Evolutionary conservation across 305 asterid species (phyloP), one percentile per base, ranked within the genome.

Genomic region (Plantago lanceolata): DNA sequence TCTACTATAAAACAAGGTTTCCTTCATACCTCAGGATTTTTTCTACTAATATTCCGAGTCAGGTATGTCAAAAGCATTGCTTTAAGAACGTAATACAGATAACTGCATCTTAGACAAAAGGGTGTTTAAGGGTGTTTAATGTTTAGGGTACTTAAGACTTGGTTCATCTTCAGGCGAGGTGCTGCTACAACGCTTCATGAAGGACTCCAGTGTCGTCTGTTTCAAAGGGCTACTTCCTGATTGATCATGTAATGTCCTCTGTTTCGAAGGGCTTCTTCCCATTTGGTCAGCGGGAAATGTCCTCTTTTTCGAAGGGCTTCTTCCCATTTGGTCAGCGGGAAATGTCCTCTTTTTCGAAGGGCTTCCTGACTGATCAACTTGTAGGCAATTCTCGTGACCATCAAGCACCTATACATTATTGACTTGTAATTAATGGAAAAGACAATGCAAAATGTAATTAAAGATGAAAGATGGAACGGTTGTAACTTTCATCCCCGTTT

Each of bases 381-480:
- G 81, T 56, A 89, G 62, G 29, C 85, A 73, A 48, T 82, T 81
- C 66, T 92, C 98, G 16, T 70, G 86, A 49, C 98, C 98, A 63
- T 92, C 98, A 13, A 89, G 97, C 95, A 92, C 76, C 98, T 92
- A 72, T 15, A 68, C 57, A 76, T 51, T 49, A 61, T 70, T 69
- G 76, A 67, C 61, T 48, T 29, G 71, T 19, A 55, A 12, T 59
- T 24, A 18, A 59, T 11, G 62, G 48, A 59, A 51, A 65, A 9
- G 20, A 40, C 31, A 37, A 62, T 20, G 48, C 20, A 26, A 55
- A 6, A 28, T 14, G 44, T 17, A 55, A n/a, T n/a, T n/a, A n/a
- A 37, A 3, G 60, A 12, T 11, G 60, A 28, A 13, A 28, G 21
- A 15, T 19, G n/a, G 28, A 19, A 52, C 19, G 19, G 8, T 20